Conservation (phyloP, 352 stramenopile species). For the Blastocystis sp. region DNA sequence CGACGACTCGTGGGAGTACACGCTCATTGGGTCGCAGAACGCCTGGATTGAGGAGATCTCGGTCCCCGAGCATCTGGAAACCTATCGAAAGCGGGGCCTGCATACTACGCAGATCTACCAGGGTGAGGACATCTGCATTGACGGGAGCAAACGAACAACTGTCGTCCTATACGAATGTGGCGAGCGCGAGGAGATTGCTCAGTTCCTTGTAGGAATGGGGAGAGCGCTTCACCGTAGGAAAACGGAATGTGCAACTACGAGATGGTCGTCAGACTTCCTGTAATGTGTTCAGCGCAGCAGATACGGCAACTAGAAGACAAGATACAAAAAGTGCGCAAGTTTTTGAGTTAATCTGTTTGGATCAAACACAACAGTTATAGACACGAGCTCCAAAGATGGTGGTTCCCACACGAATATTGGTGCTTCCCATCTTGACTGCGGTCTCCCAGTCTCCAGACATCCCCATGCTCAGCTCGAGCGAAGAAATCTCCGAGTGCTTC, state of each 20-base stretch:
- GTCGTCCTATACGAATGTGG: constrained; percentile 38
- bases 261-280: constrained; percentile 8
- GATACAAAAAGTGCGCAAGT: neutral
- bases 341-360: neutral
- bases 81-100: neutral
- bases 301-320: neutral
- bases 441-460: constrained; percentile 96
- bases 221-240: neutral
- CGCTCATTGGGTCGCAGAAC: neutral
- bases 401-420: constrained; percentile 88
- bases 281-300: neutral
- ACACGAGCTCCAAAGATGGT: constrained; percentile 92
- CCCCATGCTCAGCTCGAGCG: constrained; percentile 91
- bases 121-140: constrained; percentile 43
- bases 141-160: constrained; percentile 19
- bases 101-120: neutral
- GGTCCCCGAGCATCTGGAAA: neutral
- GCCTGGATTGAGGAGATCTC: constrained; percentile 28
- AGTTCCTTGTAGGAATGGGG: neutral
- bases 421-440: constrained; percentile 87
- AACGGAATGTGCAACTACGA: constrained; percentile 57
- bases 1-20: constrained; percentile 35
- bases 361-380: constrained; percentile 68
- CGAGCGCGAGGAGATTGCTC: neutral
- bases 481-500: constrained; percentile 9